phyloP scores from a whole-genome alignment of 169 alveolate genomes.

The Plasmodium blacklocki region DNA sequence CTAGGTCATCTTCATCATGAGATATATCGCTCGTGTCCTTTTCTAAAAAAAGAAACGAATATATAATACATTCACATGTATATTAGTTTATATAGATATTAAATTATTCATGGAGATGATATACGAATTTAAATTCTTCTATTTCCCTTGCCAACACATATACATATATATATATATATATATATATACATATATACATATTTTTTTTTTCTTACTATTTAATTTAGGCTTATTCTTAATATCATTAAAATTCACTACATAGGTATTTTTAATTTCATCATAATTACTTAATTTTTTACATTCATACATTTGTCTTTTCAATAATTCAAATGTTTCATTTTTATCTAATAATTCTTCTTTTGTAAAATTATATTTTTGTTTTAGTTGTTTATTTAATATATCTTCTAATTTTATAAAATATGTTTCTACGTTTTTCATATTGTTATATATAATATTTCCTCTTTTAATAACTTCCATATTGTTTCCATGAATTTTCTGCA shows the following conservation, averaged over 20 bases:
- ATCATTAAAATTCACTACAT: constrained; percentile 11
- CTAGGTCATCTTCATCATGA: constrained; percentile 78
- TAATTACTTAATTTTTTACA: constrained; percentile 61
- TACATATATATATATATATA: no score
- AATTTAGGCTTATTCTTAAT: constrained; percentile 32
- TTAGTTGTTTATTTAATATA: constrained; percentile 39
- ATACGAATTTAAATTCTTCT: neutral
- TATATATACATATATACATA: neutral
- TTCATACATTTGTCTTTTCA: constrained; percentile 54
- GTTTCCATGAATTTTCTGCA: constrained; percentile 54
- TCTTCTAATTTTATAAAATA: constrained; percentile 60
- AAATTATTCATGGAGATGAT: neutral
- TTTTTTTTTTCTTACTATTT: constrained; percentile 24
- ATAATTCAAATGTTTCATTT: constrained; percentile 29
- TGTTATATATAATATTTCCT: constrained; percentile 52
- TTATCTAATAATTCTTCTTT: constrained; percentile 52
- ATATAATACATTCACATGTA: neutral
- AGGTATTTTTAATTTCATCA: constrained; percentile 36
- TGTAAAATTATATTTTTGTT: constrained; percentile 18
- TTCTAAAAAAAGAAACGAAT: constrained; percentile 14
- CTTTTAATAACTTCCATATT: constrained; percentile 69
- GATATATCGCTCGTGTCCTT: constrained; percentile 71
- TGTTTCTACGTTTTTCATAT: constrained; percentile 58
- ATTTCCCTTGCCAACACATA: no score
- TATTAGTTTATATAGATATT: neutral